Conservation (phyloP, 2,329 filamentous ascomycete genomes). For the Aureobasidium namibiae region DNA sequence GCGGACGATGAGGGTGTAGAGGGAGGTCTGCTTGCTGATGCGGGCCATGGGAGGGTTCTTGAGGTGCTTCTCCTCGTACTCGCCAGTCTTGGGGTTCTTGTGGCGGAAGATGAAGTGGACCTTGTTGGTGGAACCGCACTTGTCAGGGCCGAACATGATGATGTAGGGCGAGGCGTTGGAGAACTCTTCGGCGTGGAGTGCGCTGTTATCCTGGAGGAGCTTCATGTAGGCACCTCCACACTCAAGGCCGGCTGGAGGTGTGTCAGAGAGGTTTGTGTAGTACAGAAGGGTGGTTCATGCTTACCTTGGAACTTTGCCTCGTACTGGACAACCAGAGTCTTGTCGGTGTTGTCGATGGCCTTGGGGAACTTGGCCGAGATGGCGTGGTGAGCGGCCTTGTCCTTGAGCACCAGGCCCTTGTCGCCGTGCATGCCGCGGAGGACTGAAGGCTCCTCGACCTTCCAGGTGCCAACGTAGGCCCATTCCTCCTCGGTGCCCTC, state of each 20-base stretch:
- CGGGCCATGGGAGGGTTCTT: slow-evolving; percentile 72
- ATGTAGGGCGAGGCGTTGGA: slow-evolving; percentile 95
- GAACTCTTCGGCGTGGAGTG: slow-evolving; percentile 95
- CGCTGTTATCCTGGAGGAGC: slow-evolving; percentile 95
- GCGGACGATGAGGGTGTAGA: slow-evolving; percentile 95
- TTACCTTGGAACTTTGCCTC: slow-evolving; percentile 98
- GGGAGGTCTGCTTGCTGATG: slow-evolving; percentile 83
- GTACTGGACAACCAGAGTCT: slow-evolving; percentile 95
- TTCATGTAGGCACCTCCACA: slow-evolving; percentile 99
- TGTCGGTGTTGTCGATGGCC: slow-evolving; percentile 93
- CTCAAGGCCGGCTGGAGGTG: slow-evolving; percentile 69
- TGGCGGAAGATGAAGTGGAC: slow-evolving; percentile 97
- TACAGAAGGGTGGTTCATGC: slow-evolving; percentile 28
- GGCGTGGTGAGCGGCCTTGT: slow-evolving; percentile 94
- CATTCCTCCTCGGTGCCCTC: slow-evolving; percentile 80
- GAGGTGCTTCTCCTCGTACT: slow-evolving; percentile 99
- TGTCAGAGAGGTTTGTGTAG: slow-evolving; percentile 16
- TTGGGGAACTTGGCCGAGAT: slow-evolving; percentile 98
- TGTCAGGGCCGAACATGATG: slow-evolving; percentile 99
- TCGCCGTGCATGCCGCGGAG: slow-evolving; percentile 91
- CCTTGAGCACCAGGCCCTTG: slow-evolving; percentile 97
- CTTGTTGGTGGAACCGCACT: slow-evolving; percentile 99
- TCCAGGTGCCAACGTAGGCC: slow-evolving; percentile 95
- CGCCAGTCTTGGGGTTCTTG: slow-evolving; percentile 99
- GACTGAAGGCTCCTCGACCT: slow-evolving; percentile 85